Base-by-base conservation (phyloP, 2,329 filamentous ascomycete species). In the Diplodia scrobiculata region DNA sequence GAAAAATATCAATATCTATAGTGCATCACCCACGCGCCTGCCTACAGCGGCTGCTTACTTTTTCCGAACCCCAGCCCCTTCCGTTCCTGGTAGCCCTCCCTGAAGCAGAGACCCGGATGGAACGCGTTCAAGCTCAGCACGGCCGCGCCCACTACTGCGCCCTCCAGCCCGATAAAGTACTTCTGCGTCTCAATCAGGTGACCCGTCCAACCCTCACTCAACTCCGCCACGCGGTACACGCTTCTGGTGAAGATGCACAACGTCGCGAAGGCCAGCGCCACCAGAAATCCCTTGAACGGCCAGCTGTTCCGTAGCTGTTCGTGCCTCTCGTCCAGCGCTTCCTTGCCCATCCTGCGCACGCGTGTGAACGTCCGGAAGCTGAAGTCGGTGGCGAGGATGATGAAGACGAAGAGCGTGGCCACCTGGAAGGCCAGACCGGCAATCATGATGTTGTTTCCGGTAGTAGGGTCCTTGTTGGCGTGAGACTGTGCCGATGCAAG, bases 201-300 rank as follows among this genome's bases (percentile, higher is more conserved):
- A 0, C 87, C 87, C 2, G 72, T 75, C 84, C 87, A 91, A 0
- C 89, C 89, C 63, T 84, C 79, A 68, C 83, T 84, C 69, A 91
- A 77, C 80, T 91, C 88, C 0, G 84, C 85, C 25, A 89, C 84
- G 65, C 89, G 84, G 75, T 87, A 91, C 50, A 87, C 83, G 69
- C 84, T 87, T 9, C 89, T 81, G 71, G 85, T 84, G 68, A 90
- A 84, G 71, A 91, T 86, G 70, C 82, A 83, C 13, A 89, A 63
- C n/a, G 87, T 87, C 1, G 86, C 82, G 1, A 89, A 73, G 0
- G 78, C 73, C 19, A 89, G 79, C 11, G 83, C 84, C n/a, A 71
- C 71, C 5, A 87, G 74, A 74, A 89, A 89, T 13, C 79, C 79
- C 65, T 79, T 79, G 77, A 89, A 88, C 27, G 74, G 72, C 53